These are phyloP conservation scores for Neurospora terricola DNA, from an alignment of 495 filamentous ascomycete species.

Conservation along the genomic window DNA sequence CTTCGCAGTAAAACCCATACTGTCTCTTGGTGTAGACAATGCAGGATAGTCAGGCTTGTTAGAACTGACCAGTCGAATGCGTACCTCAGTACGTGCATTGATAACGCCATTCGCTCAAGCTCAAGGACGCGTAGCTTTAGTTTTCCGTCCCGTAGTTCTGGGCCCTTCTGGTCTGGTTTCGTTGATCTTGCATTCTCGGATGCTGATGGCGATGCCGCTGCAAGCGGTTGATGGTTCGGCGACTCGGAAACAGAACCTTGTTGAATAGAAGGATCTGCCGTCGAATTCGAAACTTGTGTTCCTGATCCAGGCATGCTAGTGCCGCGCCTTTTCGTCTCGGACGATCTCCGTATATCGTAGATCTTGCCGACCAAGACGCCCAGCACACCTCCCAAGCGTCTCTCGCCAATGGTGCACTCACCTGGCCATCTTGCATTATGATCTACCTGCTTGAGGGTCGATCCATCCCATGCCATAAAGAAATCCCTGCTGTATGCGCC, in stretches of 20 bases:
- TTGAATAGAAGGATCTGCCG: not conserved
- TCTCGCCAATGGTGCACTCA: constrained; percentile 35
- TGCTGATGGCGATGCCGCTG: not conserved
- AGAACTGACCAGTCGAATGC: constrained; percentile 73
- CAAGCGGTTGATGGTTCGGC: not conserved
- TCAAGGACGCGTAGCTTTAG: constrained; percentile 68
- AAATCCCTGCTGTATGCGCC: constrained; percentile 49
- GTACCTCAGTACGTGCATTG: constrained; percentile 54
- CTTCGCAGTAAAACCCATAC: constrained; percentile 74
- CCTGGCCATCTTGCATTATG: constrained; percentile 41
- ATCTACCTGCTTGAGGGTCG: constrained; percentile 47
- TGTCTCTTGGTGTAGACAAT: constrained; percentile 66
- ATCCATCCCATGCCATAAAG: constrained; percentile 51
- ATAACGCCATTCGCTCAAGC: constrained; percentile 72
- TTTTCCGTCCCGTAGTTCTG: constrained; percentile 32
- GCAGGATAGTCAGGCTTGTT: constrained; percentile 71
- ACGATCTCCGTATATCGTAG: constrained; percentile 44
- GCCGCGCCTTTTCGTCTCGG: not conserved
- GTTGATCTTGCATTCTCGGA: not conserved
- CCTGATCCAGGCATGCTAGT: not conserved
- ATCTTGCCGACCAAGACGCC: constrained; percentile 59
- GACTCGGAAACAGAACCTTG: not conserved
- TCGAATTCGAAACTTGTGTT: not conserved
- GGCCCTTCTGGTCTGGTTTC: constrained; percentile 11
- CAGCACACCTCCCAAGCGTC: constrained; percentile 57